A percentile compares a stretch with the other conserved stretches of the same genome.
These are phyloP conservation scores for Periconia macrospinosa DNA, from an alignment of 2,329 filamentous ascomycete genomes.

Conservation along the genomic window DNA sequence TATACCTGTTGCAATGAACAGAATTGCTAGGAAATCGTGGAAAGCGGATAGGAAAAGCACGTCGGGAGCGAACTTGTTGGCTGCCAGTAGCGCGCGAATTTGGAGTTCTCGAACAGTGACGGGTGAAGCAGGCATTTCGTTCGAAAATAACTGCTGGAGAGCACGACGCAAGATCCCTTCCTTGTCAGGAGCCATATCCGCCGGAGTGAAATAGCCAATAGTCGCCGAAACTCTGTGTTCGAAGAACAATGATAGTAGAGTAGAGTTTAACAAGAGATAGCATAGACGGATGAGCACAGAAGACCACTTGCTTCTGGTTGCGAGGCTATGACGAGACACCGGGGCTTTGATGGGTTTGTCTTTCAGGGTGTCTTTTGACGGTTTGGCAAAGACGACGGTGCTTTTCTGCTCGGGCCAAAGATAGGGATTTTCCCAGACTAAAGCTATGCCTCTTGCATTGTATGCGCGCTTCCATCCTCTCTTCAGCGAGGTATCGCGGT, in stretches of 20 bases:
- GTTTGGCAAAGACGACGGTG: not conserved
- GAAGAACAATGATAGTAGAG: slow-evolving; percentile 1
- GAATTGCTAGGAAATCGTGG: slow-evolving; percentile 7
- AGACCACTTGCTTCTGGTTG: slow-evolving; percentile 2
- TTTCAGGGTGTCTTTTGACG: not conserved
- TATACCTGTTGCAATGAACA: slow-evolving; percentile 3
- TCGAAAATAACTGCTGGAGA: not conserved
- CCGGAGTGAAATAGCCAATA: not conserved
- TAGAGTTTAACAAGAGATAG: slow-evolving; percentile 5
- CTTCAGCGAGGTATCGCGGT: not conserved
- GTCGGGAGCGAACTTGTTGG: slow-evolving; percentile 4
- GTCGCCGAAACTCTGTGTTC: not conserved
- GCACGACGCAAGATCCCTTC: slow-evolving; percentile 4
- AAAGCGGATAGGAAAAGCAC: slow-evolving; percentile 2
- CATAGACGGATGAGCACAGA: slow-evolving; percentile 1
- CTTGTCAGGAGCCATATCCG: slow-evolving; percentile 2
- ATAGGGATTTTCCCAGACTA: slow-evolving; percentile 2
- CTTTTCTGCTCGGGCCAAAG: slow-evolving; percentile 3
- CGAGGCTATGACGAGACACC: slow-evolving; percentile 1
- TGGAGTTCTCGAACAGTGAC: slow-evolving; percentile 4
- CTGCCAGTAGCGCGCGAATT: slow-evolving; percentile 1
- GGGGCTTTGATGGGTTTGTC: not conserved
- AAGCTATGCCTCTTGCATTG: slow-evolving; percentile 4
- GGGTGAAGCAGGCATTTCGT: not conserved
- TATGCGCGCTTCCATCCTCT: not conserved